phyloP scores from a whole-genome alignment of 352 stramenopile genomes.

The Phytopythium chamaehyphon region DNA sequence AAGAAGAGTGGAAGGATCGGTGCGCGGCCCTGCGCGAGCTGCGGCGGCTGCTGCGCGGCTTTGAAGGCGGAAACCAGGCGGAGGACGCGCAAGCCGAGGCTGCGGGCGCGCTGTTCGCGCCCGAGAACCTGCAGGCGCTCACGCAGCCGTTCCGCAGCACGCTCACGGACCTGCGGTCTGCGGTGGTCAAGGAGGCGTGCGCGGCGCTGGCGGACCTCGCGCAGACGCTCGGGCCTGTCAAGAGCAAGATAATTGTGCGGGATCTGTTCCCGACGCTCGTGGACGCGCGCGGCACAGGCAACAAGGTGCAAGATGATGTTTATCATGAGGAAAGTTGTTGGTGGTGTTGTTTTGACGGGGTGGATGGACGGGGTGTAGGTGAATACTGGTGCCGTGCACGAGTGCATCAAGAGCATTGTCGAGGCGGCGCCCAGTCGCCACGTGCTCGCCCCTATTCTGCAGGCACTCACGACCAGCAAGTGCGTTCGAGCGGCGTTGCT shows the following conservation, averaged over 20 bases:
- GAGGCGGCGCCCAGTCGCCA: slow-evolving; percentile 36
- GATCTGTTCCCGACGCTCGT: slow-evolving; percentile 63
- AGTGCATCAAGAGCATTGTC: slow-evolving; percentile 52
- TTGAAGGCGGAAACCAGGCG: slow-evolving; percentile 8
- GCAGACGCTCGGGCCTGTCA: slow-evolving; percentile 22
- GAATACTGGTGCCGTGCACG: slow-evolving; percentile 43
- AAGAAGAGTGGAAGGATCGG: slow-evolving; percentile 62
- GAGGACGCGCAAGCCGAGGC: slow-evolving; percentile 3
- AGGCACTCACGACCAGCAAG: slow-evolving; percentile 46
- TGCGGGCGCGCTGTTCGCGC: slow-evolving; percentile 22
- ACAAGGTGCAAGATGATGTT: slow-evolving; percentile 35
- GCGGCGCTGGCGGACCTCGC: slow-evolving; percentile 41
- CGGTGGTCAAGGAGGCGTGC: slow-evolving; percentile 61
- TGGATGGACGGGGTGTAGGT: slow-evolving; percentile 14
- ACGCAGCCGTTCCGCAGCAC: slow-evolving; percentile 56
- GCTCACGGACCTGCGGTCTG: slow-evolving; percentile 48
- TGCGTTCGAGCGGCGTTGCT: slow-evolving; percentile 11
- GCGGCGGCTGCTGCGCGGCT: slow-evolving; percentile 21
- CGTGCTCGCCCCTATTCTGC: slow-evolving; percentile 41
- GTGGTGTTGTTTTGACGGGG: not conserved
- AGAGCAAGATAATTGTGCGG: slow-evolving; percentile 50
- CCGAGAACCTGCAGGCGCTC: slow-evolving; percentile 50
- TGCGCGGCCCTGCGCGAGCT: slow-evolving; percentile 48
- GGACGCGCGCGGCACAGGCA: slow-evolving; percentile 41
- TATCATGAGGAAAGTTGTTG: not conserved